Base-by-base conservation (phyloP, 495 filamentous ascomycete genomes). In the Neurospora pannonica region DNA sequence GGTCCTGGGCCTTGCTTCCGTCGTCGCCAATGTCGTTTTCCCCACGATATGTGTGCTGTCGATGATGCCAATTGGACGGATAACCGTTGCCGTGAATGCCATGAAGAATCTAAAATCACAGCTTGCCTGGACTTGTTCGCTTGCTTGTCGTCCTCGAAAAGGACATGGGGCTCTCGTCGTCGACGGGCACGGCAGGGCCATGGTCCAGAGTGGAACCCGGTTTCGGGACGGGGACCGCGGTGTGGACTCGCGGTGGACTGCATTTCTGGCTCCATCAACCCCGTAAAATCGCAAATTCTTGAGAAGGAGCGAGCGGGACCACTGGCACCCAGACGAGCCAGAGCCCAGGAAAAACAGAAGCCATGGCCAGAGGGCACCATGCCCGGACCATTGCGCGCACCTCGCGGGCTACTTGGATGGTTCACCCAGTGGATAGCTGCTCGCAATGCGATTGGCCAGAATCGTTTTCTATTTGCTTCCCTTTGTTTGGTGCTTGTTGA, bases 401-500 rank as follows among this genome's bases (percentile, higher is more conserved):
- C 54, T 62, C 54, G 54, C 28, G 54, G 54, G 54, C 28, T 36
- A 34, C 24, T 62, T 62, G 54, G 54, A 67, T 67, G 54, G 54
- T 67, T 67, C 54, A 67, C 28, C 54, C 54, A 67, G 54, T 67
- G 54, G 54, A 67, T 67, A 67, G 54, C 54, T 67, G 54, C 54
- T 67, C 54, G 54, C 28, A 34, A 34, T 36, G 54, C 54, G 28
- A 67, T 67, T 67, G 54, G 54, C 28, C 54, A 31, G 31, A 67
- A 34, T 67, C 6, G 31, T 54, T 73, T 73, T 71, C 60, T 38
- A 71, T 60, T 62, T 74, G 36, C 34, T 74, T 17, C 38, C 74
- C 40, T 54, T 73, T 77, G 71, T 69, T 71, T 31, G 71, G 31
- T 39, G 69, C 31, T 67, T 7, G 54, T 67, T 28, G 54, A 67